A percentile compares a stretch with the other conserved stretches of the same genome.
These are phyloP conservation scores for Aureobasidium sp. DNA, from an alignment of 2,329 filamentous ascomycete species.

Conservation along the genomic window DNA sequence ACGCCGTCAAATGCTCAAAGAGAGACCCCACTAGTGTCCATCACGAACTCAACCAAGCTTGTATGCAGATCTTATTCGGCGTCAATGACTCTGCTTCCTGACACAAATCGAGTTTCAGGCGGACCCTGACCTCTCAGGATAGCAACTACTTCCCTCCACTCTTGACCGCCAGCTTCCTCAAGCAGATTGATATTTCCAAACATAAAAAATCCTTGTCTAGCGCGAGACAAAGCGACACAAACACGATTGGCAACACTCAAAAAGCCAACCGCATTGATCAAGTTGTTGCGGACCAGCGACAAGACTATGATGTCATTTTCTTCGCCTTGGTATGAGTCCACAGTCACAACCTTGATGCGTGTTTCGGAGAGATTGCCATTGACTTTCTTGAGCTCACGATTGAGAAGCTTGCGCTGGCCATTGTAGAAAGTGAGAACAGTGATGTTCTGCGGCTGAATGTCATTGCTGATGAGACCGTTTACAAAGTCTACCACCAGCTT, in stretches of 20 bases:
- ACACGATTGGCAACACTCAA: conserved; percentile 57
- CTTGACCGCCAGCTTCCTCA: background rate
- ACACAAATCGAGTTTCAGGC: background rate
- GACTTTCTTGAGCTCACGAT: conserved; percentile 38
- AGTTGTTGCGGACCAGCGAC: conserved; percentile 69
- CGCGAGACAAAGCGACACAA: conserved; percentile 61
- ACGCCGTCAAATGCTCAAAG: background rate
- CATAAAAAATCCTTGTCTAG: conserved; percentile 71
- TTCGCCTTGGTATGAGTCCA: conserved; percentile 86
- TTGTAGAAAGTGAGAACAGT: conserved; percentile 85
- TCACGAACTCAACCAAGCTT: background rate
- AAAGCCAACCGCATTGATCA: conserved; percentile 59
- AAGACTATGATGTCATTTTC: conserved; percentile 79
- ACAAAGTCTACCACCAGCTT: conserved; percentile 69
- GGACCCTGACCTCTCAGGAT: conserved; percentile 8
- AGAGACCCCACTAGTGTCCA: background rate
- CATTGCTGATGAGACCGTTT: conserved; percentile 64
- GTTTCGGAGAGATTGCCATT: background rate
- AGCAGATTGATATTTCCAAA: conserved; percentile 66
- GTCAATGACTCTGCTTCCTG: background rate
- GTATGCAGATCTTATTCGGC: background rate
- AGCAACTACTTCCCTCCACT: conserved; percentile 6
- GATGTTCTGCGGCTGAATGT: conserved; percentile 53
- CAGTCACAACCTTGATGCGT: conserved; percentile 58
- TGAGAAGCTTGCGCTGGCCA: conserved; percentile 64